phyloP scores from a whole-genome alignment of 2,329 filamentous ascomycete genomes.

The Venturia aucupariae region DNA sequence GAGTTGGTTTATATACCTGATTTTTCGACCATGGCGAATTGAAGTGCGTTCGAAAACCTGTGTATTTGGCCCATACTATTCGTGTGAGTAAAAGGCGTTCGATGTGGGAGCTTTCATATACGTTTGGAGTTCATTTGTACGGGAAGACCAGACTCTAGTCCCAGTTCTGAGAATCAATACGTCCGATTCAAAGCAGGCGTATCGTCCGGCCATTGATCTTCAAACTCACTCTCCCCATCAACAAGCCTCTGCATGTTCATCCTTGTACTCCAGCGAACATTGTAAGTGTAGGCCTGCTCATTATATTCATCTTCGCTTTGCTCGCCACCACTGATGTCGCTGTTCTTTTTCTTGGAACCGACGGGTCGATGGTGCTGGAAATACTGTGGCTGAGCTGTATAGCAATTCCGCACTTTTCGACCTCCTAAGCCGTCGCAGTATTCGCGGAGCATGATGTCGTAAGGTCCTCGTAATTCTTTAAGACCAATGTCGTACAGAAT shows the following conservation, averaged over 20 bases:
- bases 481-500: slow-evolving; percentile 37
- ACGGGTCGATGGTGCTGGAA: slow-evolving; percentile 32
- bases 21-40: too few species aligned
- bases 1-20: too few species aligned
- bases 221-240: slow-evolving; percentile 26
- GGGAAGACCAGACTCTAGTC: too few species aligned
- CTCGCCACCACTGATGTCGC: slow-evolving; percentile 28
- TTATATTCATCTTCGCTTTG: slow-evolving; percentile 24
- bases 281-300: slow-evolving; percentile 25
- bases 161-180: too few species aligned
- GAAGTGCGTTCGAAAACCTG: too few species aligned
- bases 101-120: too few species aligned
- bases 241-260: slow-evolving; percentile 34
- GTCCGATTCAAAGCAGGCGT: not conserved
- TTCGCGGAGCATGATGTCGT: slow-evolving; percentile 6
- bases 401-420: slow-evolving; percentile 28
- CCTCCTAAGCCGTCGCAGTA: slow-evolving; percentile 7
- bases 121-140: too few species aligned
- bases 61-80: too few species aligned
- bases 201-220: slow-evolving; percentile 12
- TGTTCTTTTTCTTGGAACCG: slow-evolving; percentile 27
- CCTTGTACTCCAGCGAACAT: slow-evolving; percentile 33
- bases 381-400: slow-evolving; percentile 22
- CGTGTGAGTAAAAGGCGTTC: too few species aligned
- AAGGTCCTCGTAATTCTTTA: slow-evolving; percentile 26